Percentiles rank a stretch among this genome's conserved stretches.
These are phyloP conservation scores for Cutaneotrichosporon cavernicola DNA, from an alignment of 1,284 basidiomycete species.

Conservation along the genomic window DNA sequence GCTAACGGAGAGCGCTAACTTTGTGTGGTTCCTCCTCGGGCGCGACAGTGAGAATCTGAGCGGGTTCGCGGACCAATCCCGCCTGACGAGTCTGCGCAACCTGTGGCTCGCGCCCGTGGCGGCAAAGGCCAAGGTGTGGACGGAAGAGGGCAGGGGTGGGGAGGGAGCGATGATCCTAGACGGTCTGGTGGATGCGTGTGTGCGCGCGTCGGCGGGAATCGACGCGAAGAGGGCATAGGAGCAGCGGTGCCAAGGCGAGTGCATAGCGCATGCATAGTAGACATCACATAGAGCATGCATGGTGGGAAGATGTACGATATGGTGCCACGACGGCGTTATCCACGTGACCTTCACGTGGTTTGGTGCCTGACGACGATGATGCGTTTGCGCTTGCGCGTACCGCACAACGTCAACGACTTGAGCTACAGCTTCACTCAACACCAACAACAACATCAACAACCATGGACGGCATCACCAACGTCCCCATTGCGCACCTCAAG, in stretches of 20 bases:
- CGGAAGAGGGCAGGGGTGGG: background rate
- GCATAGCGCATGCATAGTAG: background rate
- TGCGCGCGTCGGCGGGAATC: constrained; percentile 15
- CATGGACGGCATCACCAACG: constrained; percentile 49
- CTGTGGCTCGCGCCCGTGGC: constrained; percentile 9
- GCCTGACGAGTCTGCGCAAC: constrained; percentile 9
- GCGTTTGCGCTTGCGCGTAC: constrained; percentile 13
- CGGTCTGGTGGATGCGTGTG: constrained; percentile 17
- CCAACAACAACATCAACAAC: constrained; percentile 9
- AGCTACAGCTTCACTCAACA: background rate
- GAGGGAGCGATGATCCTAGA: constrained; percentile 17
- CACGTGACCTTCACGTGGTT: constrained; percentile 3
- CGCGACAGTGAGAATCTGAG: constrained; percentile 20
- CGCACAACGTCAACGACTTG: constrained; percentile 8
- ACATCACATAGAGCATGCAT: background rate
- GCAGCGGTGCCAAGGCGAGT: too few species aligned
- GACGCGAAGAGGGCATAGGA: background rate
- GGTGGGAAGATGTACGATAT: background rate
- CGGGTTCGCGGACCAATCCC: constrained; percentile 11
- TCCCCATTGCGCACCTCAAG: constrained; percentile 64
- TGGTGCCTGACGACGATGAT: constrained; percentile 5
- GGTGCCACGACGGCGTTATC: background rate
- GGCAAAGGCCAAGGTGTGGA: constrained; percentile 17
- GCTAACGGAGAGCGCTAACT: constrained; percentile 35
- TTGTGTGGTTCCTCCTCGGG: constrained; percentile 23